Evolutionary conservation across 2,329 filamentous ascomycete genomes (phyloP).

Genomic region (Claviceps fusiformis): DNA sequence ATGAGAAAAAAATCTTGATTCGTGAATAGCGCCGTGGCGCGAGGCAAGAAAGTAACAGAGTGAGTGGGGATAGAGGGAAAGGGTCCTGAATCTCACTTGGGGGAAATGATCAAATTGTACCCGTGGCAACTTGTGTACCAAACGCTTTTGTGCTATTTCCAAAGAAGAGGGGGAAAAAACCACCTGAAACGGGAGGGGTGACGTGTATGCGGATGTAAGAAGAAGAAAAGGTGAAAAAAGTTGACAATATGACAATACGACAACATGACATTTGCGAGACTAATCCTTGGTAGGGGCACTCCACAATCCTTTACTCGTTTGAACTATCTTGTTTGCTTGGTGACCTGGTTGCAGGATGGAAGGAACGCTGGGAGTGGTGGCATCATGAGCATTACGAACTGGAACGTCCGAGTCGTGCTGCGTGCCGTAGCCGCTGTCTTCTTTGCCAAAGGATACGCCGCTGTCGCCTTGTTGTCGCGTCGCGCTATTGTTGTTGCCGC

Average conservation of each 20-base stretch:
- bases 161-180: neutral
- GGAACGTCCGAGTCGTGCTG: conserved; percentile 28
- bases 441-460: conserved; percentile 25
- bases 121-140: neutral
- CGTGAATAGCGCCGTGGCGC: too few relatives aligned
- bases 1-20: too few relatives aligned
- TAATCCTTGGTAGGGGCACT: conserved; percentile 20
- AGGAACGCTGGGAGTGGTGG: conserved; percentile 23
- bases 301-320: conserved; percentile 53
- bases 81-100: too few relatives aligned
- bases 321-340: conserved; percentile 42
- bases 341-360: conserved; percentile 40
- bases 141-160: neutral
- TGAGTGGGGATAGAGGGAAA: too few relatives aligned
- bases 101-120: too few relatives aligned
- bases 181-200: too few relatives aligned
- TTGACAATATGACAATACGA: neutral
- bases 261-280: neutral
- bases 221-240: neutral
- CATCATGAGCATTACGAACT: conserved; percentile 27
- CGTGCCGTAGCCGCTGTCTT: conserved; percentile 38
- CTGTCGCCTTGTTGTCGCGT: conserved; percentile 29
- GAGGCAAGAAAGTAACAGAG: too few relatives aligned
- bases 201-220: neutral
- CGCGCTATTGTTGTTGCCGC: conserved; percentile 5